Evolutionary conservation across 2,329 filamentous ascomycete genomes (phyloP).

Genomic region (Xylariaceae sp.): DNA sequence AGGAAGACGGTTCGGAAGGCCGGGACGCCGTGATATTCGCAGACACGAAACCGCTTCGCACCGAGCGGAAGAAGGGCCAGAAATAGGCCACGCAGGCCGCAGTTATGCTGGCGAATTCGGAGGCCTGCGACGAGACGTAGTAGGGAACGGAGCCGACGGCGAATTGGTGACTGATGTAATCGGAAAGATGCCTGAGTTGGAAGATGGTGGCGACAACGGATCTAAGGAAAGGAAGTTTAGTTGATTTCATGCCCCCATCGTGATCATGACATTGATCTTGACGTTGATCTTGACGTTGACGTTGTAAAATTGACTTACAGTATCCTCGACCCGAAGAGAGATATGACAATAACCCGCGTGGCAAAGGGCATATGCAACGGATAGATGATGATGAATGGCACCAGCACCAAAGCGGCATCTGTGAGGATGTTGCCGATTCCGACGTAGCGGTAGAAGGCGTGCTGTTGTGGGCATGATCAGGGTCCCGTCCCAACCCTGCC

Average conservation of each 20-base stretch:
- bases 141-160: background rate
- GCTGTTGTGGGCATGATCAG: background rate
- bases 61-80: conserved; percentile 4
- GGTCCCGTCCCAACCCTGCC: no score
- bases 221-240: background rate
- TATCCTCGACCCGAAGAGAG: background rate
- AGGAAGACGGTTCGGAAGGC: background rate
- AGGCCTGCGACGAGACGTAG: background rate
- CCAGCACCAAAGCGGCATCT: background rate
- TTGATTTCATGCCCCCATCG: no score
- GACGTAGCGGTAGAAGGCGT: background rate
- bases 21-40: background rate
- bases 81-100: conserved; percentile 5
- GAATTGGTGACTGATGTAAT: background rate
- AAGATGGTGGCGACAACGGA: background rate
- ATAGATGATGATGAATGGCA: conserved; percentile 5
- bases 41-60: conserved; percentile 2
- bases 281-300: no score
- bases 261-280: no score
- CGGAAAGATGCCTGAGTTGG: background rate
- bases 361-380: conserved; percentile 6
- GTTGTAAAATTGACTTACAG: background rate
- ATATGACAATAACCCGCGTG: background rate
- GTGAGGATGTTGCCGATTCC: conserved; percentile 3
- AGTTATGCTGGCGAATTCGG: conserved; percentile 1